A percentile compares a stretch with the other conserved stretches of the same genome.
phyloP scores from a whole-genome alignment of 345 rosid genomes.

The Citrus sp. region DNA sequence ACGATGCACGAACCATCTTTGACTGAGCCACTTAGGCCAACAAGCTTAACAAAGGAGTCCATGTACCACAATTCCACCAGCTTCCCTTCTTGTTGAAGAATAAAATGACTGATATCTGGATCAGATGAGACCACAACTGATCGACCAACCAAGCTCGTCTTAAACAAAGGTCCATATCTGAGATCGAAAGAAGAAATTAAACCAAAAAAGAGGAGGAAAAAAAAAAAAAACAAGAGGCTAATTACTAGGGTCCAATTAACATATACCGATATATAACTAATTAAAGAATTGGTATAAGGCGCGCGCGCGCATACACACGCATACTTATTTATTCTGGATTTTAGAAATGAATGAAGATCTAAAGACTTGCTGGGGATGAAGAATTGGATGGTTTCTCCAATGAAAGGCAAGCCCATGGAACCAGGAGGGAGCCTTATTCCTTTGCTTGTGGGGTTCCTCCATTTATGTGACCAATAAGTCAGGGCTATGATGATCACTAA shows the following conservation, averaged over 20 bases:
- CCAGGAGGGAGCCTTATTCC: conserved; percentile 30
- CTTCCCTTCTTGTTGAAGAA: conserved; percentile 27
- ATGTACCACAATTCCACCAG: conserved; percentile 19
- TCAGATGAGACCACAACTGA: conserved; percentile 17
- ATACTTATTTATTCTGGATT: conserved; percentile 21
- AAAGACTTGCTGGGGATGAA: conserved; percentile 23
- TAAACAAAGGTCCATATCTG: conserved; percentile 22
- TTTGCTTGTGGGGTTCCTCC: conserved; percentile 27
- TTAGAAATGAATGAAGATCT: conserved; percentile 30
- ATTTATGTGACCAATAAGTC: conserved; percentile 12
- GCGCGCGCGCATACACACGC: no score
- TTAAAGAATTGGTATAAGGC: not conserved
- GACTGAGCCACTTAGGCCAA: not conserved
- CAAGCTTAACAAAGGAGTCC: conserved; percentile 14
- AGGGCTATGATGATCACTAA: conserved; percentile 7
- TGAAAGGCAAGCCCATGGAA: conserved; percentile 33
- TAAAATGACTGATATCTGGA: conserved; percentile 21
- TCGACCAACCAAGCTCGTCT: conserved; percentile 26
- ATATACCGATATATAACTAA: no score
- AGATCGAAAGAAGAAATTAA: no score
- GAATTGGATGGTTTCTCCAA: conserved; percentile 35
- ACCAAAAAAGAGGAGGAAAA: no score
- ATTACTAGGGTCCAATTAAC: no score
- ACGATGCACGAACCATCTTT: not conserved
- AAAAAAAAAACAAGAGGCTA: no score